phyloP scores from a whole-genome alignment of 2,329 filamentous ascomycete species.

The Diaporthe sp. region DNA sequence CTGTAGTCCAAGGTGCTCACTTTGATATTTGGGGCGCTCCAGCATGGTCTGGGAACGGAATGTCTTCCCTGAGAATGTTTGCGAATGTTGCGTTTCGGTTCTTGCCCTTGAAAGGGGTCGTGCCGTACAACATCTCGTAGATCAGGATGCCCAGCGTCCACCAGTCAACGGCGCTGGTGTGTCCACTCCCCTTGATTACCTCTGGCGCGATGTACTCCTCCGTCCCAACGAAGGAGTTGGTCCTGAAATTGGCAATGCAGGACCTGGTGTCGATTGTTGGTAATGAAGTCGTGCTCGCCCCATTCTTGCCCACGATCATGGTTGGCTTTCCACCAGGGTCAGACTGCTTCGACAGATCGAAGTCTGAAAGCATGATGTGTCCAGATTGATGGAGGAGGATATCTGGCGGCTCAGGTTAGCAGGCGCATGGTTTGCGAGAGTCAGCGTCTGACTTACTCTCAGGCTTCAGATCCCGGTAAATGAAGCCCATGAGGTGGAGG shows the following conservation, averaged over 20 bases:
- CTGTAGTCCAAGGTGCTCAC: slow-evolving; percentile 66
- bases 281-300: slow-evolving; percentile 85
- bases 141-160: slow-evolving; percentile 98
- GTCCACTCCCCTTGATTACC: slow-evolving; percentile 98
- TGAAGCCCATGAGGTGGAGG: slow-evolving; percentile 98
- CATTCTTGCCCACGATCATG: slow-evolving; percentile 95
- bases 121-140: slow-evolving; percentile 99
- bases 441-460: slow-evolving; percentile 78
- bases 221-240: slow-evolving; percentile 97
- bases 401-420: slow-evolving; percentile 70
- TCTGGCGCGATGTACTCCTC: slow-evolving; percentile 99
- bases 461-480: slow-evolving; percentile 97
- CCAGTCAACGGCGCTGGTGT: slow-evolving; percentile 99
- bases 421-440: slow-evolving; percentile 35
- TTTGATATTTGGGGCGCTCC: slow-evolving; percentile 89
- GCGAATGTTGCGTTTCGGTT: slow-evolving; percentile 98
- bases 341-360: slow-evolving; percentile 98
- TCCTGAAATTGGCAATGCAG: slow-evolving; percentile 97
- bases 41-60: slow-evolving; percentile 92
- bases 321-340: slow-evolving; percentile 95
- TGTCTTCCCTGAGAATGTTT: slow-evolving; percentile 95
- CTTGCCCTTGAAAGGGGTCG: slow-evolving; percentile 99
- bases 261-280: slow-evolving; percentile 99
- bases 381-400: slow-evolving; percentile 99
- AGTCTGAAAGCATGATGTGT: slow-evolving; percentile 99